A percentile compares a stretch with the other conserved stretches of the same genome.
These are phyloP conservation scores for Tricholoma matsutake DNA, from an alignment of 768 basidiomycete species.

Conservation along the genomic window DNA sequence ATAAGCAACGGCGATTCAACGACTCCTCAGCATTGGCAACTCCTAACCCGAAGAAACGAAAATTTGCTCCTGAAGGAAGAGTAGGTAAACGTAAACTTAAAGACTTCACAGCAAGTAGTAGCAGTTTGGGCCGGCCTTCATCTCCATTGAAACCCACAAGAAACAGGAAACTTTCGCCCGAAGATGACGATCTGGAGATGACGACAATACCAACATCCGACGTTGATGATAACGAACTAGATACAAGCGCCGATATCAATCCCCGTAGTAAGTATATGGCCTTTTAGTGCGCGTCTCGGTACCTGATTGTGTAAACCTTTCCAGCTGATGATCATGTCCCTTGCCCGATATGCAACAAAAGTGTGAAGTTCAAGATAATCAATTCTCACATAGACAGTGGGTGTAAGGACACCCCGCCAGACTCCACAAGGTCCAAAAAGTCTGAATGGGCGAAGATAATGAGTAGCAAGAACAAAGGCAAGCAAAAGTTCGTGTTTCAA, in stretches of 20 bases:
- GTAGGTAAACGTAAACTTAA: background rate
- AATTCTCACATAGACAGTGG: constrained; percentile 66
- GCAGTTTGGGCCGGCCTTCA: constrained; percentile 13
- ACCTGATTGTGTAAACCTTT: background rate
- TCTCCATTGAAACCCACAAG: constrained; percentile 20
- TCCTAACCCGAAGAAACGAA: constrained; percentile 16
- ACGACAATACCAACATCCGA: constrained; percentile 34
- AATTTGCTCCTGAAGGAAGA: constrained; percentile 2
- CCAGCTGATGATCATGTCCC: constrained; percentile 40
- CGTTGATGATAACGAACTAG: constrained; percentile 29
- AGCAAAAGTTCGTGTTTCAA: constrained; percentile 30
- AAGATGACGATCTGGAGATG: constrained; percentile 5
- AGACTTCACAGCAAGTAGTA: constrained; percentile 5
- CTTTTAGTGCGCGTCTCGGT: background rate
- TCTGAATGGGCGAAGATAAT: constrained; percentile 47
- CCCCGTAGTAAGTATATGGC: constrained; percentile 2
- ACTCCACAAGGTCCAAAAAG: constrained; percentile 27
- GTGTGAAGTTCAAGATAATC: constrained; percentile 45
- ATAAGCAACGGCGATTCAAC: constrained; percentile 17
- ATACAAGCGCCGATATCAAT: constrained; percentile 9
- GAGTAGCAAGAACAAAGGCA: constrained; percentile 35
- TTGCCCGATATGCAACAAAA: constrained; percentile 62
- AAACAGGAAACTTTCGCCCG: constrained; percentile 7
- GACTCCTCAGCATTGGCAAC: constrained; percentile 1
- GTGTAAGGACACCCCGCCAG: constrained; percentile 40